phyloP scores from a whole-genome alignment of 75 land plant genomes.

The Sequoiadendron giganteum region DNA sequence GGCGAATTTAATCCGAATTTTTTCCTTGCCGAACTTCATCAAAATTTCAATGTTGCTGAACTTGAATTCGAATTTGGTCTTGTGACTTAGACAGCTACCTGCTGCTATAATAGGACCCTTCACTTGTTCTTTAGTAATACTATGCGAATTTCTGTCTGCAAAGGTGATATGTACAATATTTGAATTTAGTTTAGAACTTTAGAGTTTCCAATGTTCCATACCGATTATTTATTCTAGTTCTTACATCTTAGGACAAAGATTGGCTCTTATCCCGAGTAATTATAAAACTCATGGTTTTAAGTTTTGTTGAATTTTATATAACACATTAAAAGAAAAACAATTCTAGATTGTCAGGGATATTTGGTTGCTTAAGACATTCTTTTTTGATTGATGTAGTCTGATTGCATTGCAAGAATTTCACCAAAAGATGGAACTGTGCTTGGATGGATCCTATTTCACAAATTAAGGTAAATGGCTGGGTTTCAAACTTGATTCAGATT shows the following conservation, averaged over 20 bases:
- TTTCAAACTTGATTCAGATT: not conserved
- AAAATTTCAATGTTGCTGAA: too few species aligned
- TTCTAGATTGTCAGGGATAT: not conserved
- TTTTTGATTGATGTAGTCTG: conserved; percentile 52
- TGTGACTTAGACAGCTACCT: too few species aligned
- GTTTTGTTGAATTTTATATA: not conserved
- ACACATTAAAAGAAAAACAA: not conserved
- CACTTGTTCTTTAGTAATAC: not conserved
- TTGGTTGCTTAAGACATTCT: not conserved
- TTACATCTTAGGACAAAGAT: not conserved
- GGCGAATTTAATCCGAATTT: too few species aligned
- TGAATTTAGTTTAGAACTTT: not conserved
- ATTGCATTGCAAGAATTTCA: conserved; percentile 96
- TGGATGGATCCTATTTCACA: conserved; percentile 85
- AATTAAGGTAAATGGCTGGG: conserved; percentile 45
- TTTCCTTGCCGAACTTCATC: too few species aligned
- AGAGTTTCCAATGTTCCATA: not conserved
- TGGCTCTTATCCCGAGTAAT: not conserved
- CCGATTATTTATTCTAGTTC: not conserved
- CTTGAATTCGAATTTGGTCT: too few species aligned
- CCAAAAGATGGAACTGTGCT: conserved; percentile 67
- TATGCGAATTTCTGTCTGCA: not conserved
- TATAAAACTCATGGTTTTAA: not conserved
- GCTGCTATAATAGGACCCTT: not conserved
- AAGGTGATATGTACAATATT: not conserved